Evolutionary conservation across 2,329 filamentous ascomycete genomes (phyloP).

Genomic region (Aphanocladium album): DNA sequence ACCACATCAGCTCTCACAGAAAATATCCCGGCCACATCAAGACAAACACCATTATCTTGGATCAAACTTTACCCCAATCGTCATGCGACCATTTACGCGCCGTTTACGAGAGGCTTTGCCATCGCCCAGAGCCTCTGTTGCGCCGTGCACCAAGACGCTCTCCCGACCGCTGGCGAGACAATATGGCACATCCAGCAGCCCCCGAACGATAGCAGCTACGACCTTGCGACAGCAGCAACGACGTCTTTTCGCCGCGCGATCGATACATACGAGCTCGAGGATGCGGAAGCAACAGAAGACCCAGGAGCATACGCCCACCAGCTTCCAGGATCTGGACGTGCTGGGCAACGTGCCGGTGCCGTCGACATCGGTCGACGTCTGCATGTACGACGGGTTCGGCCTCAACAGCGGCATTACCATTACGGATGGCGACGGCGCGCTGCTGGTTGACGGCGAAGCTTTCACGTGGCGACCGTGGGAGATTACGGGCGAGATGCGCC

Average conservation of each 20-base stretch:
- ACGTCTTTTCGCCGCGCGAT: background rate
- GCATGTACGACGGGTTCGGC: constrained; percentile 76
- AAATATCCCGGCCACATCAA: background rate
- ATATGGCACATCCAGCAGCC: background rate
- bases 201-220: background rate
- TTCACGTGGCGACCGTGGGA: constrained; percentile 87
- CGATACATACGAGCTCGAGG: constrained; percentile 18
- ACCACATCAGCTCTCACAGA: background rate
- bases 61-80: background rate
- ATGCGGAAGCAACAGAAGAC: constrained; percentile 18
- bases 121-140: background rate
- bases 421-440: constrained; percentile 61
- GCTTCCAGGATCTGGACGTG: constrained; percentile 74
- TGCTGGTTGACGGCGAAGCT: constrained; percentile 81
- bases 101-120: background rate
- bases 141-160: background rate
- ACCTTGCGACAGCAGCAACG: background rate
- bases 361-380: constrained; percentile 78
- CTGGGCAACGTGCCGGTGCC: constrained; percentile 70
- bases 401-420: constrained; percentile 77
- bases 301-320: constrained; percentile 39
- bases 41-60: background rate
- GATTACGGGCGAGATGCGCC: constrained; percentile 35
- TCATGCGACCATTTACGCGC: constrained; percentile 2
- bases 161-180: background rate